Evolutionary conservation across 345 rosid species (phyloP).

Genomic region (Nasturtium officinale): DNA sequence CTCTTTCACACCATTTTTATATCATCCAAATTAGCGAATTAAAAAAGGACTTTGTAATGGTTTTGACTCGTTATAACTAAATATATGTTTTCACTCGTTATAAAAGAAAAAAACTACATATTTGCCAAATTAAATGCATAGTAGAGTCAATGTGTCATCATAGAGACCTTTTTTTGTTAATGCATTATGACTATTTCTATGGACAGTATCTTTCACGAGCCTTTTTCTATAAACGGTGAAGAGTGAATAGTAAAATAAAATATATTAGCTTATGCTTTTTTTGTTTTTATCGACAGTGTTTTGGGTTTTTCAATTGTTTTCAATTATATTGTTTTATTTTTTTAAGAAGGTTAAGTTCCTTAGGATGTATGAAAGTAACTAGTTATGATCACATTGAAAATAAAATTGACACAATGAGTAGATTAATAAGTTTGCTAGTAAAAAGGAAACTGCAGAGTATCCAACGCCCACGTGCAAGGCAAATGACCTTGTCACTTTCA

Average conservation of each 20-base stretch:
- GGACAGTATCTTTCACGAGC: constrained; percentile 18
- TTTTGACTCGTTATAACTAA: constrained; percentile 1
- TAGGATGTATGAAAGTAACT: background rate
- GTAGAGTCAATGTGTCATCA: background rate
- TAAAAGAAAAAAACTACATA: background rate
- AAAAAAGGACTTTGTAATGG: background rate
- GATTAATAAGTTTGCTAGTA: constrained; percentile 36
- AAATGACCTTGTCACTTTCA: constrained; percentile 43
- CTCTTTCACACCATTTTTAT: constrained; percentile 25
- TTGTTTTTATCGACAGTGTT: constrained; percentile 4
- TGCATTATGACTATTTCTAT: constrained; percentile 6
- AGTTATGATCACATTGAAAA: background rate
- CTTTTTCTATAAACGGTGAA: constrained; percentile 4
- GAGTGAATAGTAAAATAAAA: background rate
- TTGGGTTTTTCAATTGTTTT: too few species aligned
- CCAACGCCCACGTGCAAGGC: constrained; percentile 46
- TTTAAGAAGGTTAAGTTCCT: too few species aligned
- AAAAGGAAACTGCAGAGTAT: constrained; percentile 41
- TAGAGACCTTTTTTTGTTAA: background rate
- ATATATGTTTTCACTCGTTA: constrained; percentile 7
- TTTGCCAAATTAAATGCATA: constrained; percentile 14
- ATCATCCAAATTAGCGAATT: background rate
- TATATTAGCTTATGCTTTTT: constrained; percentile 6
- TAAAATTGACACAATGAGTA: constrained; percentile 33
- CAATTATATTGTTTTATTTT: too few species aligned